Conservation (phyloP, 2,329 filamentous ascomycete genomes). For the Tolypocladium amazonense region DNA sequence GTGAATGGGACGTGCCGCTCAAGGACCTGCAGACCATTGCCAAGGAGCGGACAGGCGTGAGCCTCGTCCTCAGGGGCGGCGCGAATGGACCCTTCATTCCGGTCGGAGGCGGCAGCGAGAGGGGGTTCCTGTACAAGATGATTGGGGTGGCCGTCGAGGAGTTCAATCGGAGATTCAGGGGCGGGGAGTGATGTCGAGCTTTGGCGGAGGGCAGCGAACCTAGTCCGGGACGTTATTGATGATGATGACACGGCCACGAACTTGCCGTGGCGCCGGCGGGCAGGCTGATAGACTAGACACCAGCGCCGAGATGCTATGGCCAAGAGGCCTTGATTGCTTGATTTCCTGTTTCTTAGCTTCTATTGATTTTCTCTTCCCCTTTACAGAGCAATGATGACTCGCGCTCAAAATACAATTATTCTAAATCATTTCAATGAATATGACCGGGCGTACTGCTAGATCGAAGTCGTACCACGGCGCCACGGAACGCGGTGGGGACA, state of each 20-base stretch:
- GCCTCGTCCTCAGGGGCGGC: slow-evolving; percentile 76
- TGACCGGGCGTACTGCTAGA: not conserved
- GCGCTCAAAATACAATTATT: not conserved
- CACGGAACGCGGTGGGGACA: not conserved
- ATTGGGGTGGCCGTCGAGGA: slow-evolving; percentile 56
- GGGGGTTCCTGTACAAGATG: slow-evolving; percentile 54
- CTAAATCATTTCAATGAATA: not conserved
- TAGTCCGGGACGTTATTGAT: not conserved
- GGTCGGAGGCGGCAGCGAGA: slow-evolving; percentile 72
- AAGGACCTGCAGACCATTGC: slow-evolving; percentile 96
- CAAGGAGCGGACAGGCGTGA: slow-evolving; percentile 92
- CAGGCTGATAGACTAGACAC: not conserved
- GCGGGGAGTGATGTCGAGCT: slow-evolving; percentile 16
- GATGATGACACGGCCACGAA: not conserved
- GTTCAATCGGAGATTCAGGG: slow-evolving; percentile 51
- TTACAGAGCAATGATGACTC: not conserved
- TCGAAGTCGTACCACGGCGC: not conserved
- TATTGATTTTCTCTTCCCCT: too few relatives aligned
- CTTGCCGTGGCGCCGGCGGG: not conserved
- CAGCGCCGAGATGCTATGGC: not conserved
- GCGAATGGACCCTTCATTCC: slow-evolving; percentile 93
- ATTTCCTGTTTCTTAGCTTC: not conserved
- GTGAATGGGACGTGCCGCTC: slow-evolving; percentile 91
- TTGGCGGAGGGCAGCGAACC: not conserved
- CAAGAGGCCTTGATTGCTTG: not conserved